Conservation (phyloP, 2,329 filamentous ascomycete species). For the Endoconidiophora polonica region DNA sequence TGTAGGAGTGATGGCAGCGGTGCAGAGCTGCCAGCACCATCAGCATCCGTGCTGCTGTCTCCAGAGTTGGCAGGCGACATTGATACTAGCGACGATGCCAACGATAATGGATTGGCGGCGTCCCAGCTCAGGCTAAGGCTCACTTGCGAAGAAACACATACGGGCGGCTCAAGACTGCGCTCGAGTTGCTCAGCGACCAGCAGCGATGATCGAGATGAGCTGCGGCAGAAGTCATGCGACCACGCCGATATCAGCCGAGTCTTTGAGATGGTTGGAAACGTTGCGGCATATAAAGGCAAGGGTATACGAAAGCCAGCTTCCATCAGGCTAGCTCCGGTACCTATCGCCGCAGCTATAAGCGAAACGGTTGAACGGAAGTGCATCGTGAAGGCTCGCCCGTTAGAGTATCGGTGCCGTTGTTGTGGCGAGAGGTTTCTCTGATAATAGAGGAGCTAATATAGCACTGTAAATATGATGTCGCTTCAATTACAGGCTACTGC, state of each 20-base stretch:
- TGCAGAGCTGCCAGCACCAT: not conserved
- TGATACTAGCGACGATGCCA: not conserved
- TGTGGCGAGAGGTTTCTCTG: too few species aligned
- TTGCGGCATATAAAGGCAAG: not conserved
- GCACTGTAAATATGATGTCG: too few species aligned
- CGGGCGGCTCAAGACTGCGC: not conserved
- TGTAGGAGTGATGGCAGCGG: not conserved
- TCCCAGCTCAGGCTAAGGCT: slow-evolving; percentile 8
- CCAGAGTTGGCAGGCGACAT: not conserved
- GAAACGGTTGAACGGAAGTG: slow-evolving; percentile 10
- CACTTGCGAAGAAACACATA: not conserved
- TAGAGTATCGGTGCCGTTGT: too few species aligned
- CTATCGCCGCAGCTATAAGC: slow-evolving; percentile 3
- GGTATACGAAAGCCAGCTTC: slow-evolving; percentile 8
- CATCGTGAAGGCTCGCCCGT: not conserved
- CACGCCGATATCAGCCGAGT: not conserved
- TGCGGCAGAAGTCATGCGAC: not conserved
- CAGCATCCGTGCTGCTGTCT: not conserved
- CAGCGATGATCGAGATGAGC: not conserved
- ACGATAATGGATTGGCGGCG: not conserved
- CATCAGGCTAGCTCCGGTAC: slow-evolving; percentile 4
- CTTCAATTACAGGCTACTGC: too few species aligned
- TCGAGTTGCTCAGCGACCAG: not conserved
- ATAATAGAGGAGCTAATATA: too few species aligned
- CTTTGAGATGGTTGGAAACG: slow-evolving; percentile 1